phyloP scores from a whole-genome alignment of 805 yeast species.

The Pichia heedii region DNA sequence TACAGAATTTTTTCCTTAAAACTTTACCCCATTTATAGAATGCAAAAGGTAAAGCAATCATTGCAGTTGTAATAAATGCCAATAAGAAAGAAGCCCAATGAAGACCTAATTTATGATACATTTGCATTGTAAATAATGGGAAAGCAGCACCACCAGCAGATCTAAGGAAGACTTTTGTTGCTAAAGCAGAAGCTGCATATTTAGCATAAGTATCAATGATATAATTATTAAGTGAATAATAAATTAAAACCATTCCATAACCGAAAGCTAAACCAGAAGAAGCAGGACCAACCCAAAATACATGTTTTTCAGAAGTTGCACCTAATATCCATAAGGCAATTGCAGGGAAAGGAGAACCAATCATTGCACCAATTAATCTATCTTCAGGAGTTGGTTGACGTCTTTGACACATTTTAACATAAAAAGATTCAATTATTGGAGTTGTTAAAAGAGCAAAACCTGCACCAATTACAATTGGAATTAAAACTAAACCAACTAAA shows the following conservation, averaged over 20 bases:
- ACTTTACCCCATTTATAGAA: conserved; percentile 59
- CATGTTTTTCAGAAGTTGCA: conserved; percentile 61
- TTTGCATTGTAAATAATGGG: conserved; percentile 73
- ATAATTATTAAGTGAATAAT: conserved; percentile 60
- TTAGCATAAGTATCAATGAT: conserved; percentile 85
- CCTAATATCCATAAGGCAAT: conserved; percentile 73
- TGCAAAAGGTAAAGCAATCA: conserved; percentile 64
- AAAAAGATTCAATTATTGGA: conserved; percentile 58
- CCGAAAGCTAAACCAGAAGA: conserved; percentile 52
- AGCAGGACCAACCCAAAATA: conserved; percentile 61
- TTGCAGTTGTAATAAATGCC: conserved; percentile 69
- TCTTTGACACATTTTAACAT: conserved; percentile 39
- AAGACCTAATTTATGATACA: conserved; percentile 65
- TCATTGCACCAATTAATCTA: conserved; percentile 70
- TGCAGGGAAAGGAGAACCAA: conserved; percentile 78
- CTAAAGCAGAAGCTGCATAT: conserved; percentile 72
- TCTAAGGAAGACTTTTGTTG: conserved; percentile 73
- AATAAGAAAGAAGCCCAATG: conserved; percentile 77
- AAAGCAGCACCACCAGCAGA: conserved; percentile 83
- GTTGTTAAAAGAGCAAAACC: conserved; percentile 64
- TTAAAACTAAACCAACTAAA: conserved; percentile 74
- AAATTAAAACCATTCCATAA: conserved; percentile 52
- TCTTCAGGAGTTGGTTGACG: conserved; percentile 73
- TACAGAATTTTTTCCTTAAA: conserved; percentile 57
- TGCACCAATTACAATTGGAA: conserved; percentile 88